Conservation (phyloP, 768 basidiomycete species). For the Boletellus sp. region DNA sequence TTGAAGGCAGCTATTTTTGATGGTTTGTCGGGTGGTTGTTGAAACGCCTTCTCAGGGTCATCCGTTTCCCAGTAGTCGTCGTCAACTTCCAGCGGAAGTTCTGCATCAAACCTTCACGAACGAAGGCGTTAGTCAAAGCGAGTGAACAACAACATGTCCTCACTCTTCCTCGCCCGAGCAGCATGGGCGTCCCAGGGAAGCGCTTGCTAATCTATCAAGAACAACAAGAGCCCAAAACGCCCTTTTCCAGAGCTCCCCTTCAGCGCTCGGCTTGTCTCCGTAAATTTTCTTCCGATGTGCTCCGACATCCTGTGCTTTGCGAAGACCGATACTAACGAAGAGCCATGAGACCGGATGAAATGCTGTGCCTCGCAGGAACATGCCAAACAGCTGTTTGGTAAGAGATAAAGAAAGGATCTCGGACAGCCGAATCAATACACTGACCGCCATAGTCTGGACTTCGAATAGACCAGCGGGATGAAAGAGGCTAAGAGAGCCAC, state of each 20-base stretch:
- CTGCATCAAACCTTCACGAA: constrained; percentile 71
- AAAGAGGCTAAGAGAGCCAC: constrained; percentile 46
- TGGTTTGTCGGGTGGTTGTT: constrained; percentile 62
- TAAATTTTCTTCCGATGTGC: constrained; percentile 67
- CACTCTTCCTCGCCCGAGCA: constrained; percentile 66
- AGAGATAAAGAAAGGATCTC: background rate
- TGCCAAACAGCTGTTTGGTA: constrained; percentile 43
- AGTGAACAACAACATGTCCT: constrained; percentile 16
- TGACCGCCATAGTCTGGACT: constrained; percentile 53
- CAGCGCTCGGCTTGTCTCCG: constrained; percentile 40
- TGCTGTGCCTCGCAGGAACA: constrained; percentile 51
- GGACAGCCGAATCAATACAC: constrained; percentile 19
- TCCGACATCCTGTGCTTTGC: constrained; percentile 72
- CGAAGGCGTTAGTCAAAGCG: constrained; percentile 4
- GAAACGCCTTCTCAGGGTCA: constrained; percentile 50
- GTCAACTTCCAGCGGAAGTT: constrained; percentile 78
- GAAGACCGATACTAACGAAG: constrained; percentile 49
- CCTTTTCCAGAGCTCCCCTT: constrained; percentile 75
- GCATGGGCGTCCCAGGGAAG: constrained; percentile 52
- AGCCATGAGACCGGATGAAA: constrained; percentile 53
- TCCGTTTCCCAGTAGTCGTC: constrained; percentile 71
- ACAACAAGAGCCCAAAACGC: constrained; percentile 70
- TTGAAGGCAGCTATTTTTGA: constrained; percentile 60
- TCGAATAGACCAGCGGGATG: constrained; percentile 60
- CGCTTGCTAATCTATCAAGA: constrained; percentile 55